Percentiles rank a stretch among this genome's conserved stretches.
These are phyloP conservation scores for Tuber brumale DNA, from an alignment of 495 filamentous ascomycete species.

Conservation along the genomic window DNA sequence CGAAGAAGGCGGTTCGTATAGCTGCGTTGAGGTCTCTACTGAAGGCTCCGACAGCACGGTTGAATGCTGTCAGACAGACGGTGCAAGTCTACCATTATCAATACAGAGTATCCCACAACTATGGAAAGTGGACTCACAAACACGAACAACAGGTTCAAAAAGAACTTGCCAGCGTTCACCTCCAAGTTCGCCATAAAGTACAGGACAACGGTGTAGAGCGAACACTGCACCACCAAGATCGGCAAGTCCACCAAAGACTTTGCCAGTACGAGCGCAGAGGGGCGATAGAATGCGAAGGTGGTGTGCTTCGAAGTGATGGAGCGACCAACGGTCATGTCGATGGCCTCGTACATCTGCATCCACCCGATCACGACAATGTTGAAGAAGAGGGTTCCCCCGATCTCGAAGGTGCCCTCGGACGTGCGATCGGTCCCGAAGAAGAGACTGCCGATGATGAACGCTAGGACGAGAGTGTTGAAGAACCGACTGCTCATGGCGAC, in stretches of 20 bases:
- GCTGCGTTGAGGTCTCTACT: slow-evolving; percentile 52
- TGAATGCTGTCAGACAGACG: slow-evolving; percentile 50
- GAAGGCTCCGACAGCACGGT: slow-evolving; percentile 49
- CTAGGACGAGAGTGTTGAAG: slow-evolving; percentile 69
- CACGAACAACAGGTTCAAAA: slow-evolving; percentile 49
- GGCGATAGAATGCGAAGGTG: slow-evolving; percentile 64
- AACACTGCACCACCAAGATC: slow-evolving; percentile 57
- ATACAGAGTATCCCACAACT: no score
- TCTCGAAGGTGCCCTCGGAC: slow-evolving; percentile 49
- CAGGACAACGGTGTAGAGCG: slow-evolving; percentile 58
- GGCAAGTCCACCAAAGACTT: slow-evolving; percentile 64
- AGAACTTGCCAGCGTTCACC: slow-evolving; percentile 49
- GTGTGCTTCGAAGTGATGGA: slow-evolving; percentile 67
- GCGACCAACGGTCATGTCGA: slow-evolving; percentile 45
- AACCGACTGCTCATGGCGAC: slow-evolving; percentile 68
- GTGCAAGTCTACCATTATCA: slow-evolving; percentile 24
- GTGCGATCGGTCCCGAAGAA: slow-evolving; percentile 65
- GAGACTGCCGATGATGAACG: slow-evolving; percentile 65
- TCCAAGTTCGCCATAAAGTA: slow-evolving; percentile 59
- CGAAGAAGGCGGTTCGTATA: slow-evolving; percentile 52
- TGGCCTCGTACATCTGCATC: slow-evolving; percentile 42
- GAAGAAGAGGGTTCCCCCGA: slow-evolving; percentile 57
- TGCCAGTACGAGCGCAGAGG: slow-evolving; percentile 63
- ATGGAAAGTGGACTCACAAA: slow-evolving; percentile 40
- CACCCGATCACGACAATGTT: slow-evolving; percentile 48